Conservation (phyloP, 805 yeast species). For the Saccharomycopsis guyanensis region DNA sequence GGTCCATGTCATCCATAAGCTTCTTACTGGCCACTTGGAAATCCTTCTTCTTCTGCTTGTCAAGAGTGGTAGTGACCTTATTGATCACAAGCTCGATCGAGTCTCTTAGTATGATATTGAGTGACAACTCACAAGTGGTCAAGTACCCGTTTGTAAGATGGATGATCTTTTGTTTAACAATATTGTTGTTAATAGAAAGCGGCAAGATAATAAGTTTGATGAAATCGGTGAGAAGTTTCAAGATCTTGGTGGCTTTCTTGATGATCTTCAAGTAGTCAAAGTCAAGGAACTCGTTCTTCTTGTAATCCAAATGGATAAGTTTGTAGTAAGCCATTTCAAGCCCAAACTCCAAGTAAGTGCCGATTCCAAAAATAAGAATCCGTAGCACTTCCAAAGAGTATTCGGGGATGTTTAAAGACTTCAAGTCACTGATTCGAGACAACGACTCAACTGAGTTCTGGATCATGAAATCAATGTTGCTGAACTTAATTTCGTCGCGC, state of each 20-base stretch:
- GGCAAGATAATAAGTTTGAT: slow-evolving; percentile 73
- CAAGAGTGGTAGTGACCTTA: slow-evolving; percentile 42
- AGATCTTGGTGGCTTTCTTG: slow-evolving; percentile 47
- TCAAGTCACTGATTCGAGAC: slow-evolving; percentile 66
- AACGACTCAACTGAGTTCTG: slow-evolving; percentile 70
- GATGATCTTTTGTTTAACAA: slow-evolving; percentile 49
- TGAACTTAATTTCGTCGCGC: slow-evolving; percentile 29
- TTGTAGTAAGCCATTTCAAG: slow-evolving; percentile 59
- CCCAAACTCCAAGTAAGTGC: slow-evolving; percentile 68
- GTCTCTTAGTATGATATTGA: slow-evolving; percentile 57
- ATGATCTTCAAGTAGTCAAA: slow-evolving; percentile 44
- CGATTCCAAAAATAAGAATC: slow-evolving; percentile 58
- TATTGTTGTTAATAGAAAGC: slow-evolving; percentile 53
- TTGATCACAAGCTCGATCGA: slow-evolving; percentile 45
- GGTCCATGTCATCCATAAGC: slow-evolving; percentile 9
- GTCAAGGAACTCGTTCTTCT: slow-evolving; percentile 29
- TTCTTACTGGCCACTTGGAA: slow-evolving; percentile 34
- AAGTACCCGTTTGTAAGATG: slow-evolving; percentile 55
- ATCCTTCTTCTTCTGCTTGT: slow-evolving; percentile 72
- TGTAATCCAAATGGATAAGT: slow-evolving; percentile 32
- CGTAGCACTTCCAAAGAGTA: slow-evolving; percentile 62
- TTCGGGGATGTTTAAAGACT: slow-evolving; percentile 53
- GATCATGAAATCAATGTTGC: slow-evolving; percentile 53
- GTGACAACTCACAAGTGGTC: slow-evolving; percentile 52
- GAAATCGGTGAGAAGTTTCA: slow-evolving; percentile 61